Conservation (phyloP, 2,329 filamentous ascomycete species). For the Lasiodiplodia theobromae region DNA sequence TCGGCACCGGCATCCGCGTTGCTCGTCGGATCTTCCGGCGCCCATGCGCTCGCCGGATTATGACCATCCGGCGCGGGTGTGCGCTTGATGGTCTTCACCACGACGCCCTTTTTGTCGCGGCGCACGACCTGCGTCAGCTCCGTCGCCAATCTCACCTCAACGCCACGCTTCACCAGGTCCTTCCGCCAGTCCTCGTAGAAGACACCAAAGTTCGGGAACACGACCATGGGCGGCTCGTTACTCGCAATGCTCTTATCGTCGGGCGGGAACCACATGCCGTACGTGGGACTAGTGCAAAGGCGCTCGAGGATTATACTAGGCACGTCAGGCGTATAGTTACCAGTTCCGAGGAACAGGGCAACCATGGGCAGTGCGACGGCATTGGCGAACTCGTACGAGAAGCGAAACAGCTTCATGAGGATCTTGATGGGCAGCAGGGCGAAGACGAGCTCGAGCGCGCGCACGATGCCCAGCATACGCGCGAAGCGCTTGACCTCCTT, state of each 20-base stretch:
- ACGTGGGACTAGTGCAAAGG: conserved; percentile 60
- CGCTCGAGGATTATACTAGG: conserved; percentile 69
- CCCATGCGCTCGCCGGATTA: conserved; percentile 55
- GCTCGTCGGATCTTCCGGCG: conserved; percentile 43
- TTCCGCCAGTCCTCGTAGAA: conserved; percentile 69
- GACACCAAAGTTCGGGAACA: conserved; percentile 67
- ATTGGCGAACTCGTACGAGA: conserved; percentile 73
- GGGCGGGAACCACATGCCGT: conserved; percentile 65
- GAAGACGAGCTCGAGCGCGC: conserved; percentile 67
- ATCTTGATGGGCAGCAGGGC: conserved; percentile 68
- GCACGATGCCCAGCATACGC: conserved; percentile 62
- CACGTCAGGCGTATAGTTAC: conserved; percentile 76
- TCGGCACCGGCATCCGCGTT: conserved; percentile 51
- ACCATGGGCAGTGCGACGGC: conserved; percentile 75
- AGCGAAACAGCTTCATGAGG: conserved; percentile 72
- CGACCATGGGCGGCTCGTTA: conserved; percentile 64
- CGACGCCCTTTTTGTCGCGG: conserved; percentile 60
- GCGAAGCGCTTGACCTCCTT: conserved; percentile 63
- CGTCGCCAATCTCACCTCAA: conserved; percentile 63
- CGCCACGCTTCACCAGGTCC: conserved; percentile 61
- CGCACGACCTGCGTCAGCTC: conserved; percentile 62
- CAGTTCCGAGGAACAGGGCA: conserved; percentile 76
- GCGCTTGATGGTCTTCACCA: conserved; percentile 55
- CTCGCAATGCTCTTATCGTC: conserved; percentile 56
- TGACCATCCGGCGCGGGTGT: conserved; percentile 52